phyloP scores from a whole-genome alignment of 148 eudicot genomes.

The Persicaria tinctoria region DNA sequence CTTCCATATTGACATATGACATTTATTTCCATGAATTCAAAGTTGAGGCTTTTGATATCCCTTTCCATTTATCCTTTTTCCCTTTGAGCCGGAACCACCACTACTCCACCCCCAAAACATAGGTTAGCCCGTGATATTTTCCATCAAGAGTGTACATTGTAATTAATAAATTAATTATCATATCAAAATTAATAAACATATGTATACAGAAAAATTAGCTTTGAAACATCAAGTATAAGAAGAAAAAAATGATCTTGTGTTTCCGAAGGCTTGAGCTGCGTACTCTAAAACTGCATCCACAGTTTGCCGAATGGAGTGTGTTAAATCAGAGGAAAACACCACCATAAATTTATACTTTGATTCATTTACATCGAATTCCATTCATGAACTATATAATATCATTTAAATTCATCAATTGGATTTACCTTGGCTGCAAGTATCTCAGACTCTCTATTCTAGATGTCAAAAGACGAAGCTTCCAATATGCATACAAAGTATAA shows the following conservation, averaged over 20 bases:
- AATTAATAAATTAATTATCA: too few species aligned
- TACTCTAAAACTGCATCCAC: constrained; percentile 55
- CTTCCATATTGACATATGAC: too few species aligned
- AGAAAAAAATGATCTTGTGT: constrained; percentile 21
- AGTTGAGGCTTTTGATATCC: too few species aligned
- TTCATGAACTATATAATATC: neutral
- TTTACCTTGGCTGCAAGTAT: constrained; percentile 65
- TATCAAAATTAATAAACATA: too few species aligned
- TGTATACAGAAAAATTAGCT: too few species aligned
- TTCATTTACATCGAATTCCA: neutral
- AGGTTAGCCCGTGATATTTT: too few species aligned
- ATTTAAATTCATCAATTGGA: neutral
- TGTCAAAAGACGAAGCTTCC: constrained; percentile 43
- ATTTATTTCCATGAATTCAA: too few species aligned
- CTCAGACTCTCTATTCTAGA: constrained; percentile 51
- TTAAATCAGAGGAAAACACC: neutral
- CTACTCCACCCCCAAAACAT: too few species aligned
- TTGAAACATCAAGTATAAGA: too few species aligned
- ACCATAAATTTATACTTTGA: neutral
- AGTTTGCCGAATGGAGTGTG: neutral
- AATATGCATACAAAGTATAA: constrained; percentile 54
- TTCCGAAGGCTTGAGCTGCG: constrained; percentile 32
- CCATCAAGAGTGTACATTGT: too few species aligned
- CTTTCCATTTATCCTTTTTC: too few species aligned
- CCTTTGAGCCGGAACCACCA: too few species aligned